These are phyloP conservation scores for Solanum tarijense DNA, from an alignment of 257 asterid species.

Conservation along the genomic window DNA sequence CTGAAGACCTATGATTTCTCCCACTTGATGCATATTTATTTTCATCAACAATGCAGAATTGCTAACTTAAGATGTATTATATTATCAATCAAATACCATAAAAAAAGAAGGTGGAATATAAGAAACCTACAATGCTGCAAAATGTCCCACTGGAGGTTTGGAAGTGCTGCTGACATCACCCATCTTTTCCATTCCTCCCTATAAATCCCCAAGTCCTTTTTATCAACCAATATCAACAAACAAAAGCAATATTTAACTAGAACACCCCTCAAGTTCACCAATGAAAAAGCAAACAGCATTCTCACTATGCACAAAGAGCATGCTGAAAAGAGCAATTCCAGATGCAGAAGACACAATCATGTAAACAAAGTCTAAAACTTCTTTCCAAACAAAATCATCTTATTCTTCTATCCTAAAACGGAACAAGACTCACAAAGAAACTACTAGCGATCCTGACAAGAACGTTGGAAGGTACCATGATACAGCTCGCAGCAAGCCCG, in stretches of 20 bases:
- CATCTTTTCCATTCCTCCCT: slow-evolving; percentile 51
- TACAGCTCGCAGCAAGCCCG: slow-evolving; percentile 94
- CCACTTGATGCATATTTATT: not conserved
- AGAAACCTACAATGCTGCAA: slow-evolving; percentile 33
- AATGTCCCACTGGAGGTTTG: slow-evolving; percentile 20
- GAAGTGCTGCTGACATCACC: slow-evolving; percentile 46
- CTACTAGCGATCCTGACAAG: slow-evolving; percentile 99
- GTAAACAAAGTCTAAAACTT: not conserved
- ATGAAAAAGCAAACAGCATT: not conserved
- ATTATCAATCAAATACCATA: not conserved
- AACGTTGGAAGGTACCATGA: slow-evolving; percentile 93
- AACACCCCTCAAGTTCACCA: slow-evolving; percentile 4
- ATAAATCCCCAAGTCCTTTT: slow-evolving; percentile 43
- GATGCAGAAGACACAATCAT: not conserved
- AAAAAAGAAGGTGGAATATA: slow-evolving; percentile 3
- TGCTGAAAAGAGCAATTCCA: not conserved
- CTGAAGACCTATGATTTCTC: not conserved
- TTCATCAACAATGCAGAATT: not conserved
- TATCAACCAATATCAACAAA: slow-evolving; percentile 29
- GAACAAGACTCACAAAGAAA: slow-evolving; percentile 67
- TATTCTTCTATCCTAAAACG: slow-evolving; percentile 9
- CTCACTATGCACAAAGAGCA: not conserved
- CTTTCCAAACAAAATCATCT: not conserved
- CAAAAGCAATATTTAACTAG: slow-evolving; percentile 8
- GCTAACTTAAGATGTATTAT: not conserved